These are phyloP conservation scores for Holtermanniella nyarrowii DNA, from an alignment of 768 basidiomycete genomes.

Conservation along the genomic window DNA sequence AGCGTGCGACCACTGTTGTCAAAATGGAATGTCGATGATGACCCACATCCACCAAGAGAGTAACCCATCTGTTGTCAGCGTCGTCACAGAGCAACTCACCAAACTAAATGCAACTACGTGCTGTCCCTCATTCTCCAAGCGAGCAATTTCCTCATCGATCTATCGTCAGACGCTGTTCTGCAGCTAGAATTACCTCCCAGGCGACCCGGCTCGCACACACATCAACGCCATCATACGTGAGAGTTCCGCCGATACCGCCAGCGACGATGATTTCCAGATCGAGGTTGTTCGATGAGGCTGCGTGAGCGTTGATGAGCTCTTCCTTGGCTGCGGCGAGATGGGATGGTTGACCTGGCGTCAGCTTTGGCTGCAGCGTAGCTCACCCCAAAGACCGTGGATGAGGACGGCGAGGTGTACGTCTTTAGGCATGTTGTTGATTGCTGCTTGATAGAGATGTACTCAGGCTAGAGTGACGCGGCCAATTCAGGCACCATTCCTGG, in stretches of 20 bases:
- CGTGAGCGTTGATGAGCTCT: constrained; percentile 15
- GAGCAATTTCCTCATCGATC: constrained; percentile 14
- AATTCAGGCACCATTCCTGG: no score
- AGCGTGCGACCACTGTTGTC: constrained; percentile 24
- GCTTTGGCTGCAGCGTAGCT: neutral
- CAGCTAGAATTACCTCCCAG: constrained; percentile 13
- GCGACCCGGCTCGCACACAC: constrained; percentile 28
- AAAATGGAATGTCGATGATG: neutral
- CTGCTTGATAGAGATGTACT: no score
- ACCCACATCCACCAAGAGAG: constrained; percentile 8
- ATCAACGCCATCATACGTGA: constrained; percentile 33
- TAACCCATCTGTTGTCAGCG: constrained; percentile 1
- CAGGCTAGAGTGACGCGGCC: no score
- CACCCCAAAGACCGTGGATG: constrained; percentile 32
- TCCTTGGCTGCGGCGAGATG: constrained; percentile 13
- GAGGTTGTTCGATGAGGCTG: neutral
- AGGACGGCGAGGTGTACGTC: constrained; percentile 25
- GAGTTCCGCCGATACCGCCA: constrained; percentile 20
- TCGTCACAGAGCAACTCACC: constrained; percentile 4
- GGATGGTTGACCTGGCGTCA: constrained; percentile 5
- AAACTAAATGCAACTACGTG: constrained; percentile 21
- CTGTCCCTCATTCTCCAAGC: constrained; percentile 14
- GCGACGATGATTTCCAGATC: constrained; percentile 17
- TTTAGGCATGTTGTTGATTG: neutral
- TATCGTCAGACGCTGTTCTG: neutral